A percentile compares a stretch with the other conserved stretches of the same genome.
These are phyloP conservation scores for Tolypocladium inflatum DNA, from an alignment of 2,329 filamentous ascomycete species.

Conservation along the genomic window DNA sequence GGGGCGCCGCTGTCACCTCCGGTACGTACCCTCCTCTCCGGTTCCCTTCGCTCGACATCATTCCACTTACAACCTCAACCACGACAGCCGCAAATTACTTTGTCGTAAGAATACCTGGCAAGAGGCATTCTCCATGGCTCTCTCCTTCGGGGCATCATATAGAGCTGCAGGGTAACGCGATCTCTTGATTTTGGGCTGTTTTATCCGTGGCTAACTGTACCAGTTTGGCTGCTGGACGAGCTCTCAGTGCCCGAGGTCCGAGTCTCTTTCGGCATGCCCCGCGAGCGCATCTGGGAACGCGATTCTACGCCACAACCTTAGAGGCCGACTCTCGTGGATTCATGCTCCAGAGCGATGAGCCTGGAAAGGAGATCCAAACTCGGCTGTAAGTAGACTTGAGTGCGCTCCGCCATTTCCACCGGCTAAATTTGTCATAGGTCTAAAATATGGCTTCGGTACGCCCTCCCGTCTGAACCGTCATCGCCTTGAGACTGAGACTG, in stretches of 20 bases:
- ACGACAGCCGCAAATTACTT: not conserved
- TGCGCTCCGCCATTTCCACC: not conserved
- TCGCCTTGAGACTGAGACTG: not conserved
- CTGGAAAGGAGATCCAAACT: not conserved
- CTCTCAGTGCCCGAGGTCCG: conserved; percentile 2
- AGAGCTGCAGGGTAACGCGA: not conserved
- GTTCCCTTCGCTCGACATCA: not conserved
- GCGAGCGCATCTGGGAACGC: not conserved
- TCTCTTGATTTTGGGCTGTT: not conserved
- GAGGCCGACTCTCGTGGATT: conserved; percentile 3
- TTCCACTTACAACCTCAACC: not conserved
- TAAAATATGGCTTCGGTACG: conserved; percentile 13
- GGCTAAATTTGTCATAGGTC: conserved; percentile 3
- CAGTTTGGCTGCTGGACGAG: not conserved
- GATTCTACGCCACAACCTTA: conserved; percentile 7
- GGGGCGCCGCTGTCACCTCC: not conserved
- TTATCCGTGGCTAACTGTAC: not conserved
- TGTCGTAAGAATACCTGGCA: not conserved
- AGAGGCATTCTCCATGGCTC: not conserved
- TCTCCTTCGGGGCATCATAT: not conserved
- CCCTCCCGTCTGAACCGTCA: not conserved
- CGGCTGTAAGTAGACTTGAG: conserved; percentile 3
- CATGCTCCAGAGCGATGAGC: conserved; percentile 1
- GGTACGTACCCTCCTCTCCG: not conserved
- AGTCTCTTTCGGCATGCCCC: conserved; percentile 1